phyloP scores from a whole-genome alignment of 2,329 filamentous ascomycete species.

The Epicoccum sorghinum region DNA sequence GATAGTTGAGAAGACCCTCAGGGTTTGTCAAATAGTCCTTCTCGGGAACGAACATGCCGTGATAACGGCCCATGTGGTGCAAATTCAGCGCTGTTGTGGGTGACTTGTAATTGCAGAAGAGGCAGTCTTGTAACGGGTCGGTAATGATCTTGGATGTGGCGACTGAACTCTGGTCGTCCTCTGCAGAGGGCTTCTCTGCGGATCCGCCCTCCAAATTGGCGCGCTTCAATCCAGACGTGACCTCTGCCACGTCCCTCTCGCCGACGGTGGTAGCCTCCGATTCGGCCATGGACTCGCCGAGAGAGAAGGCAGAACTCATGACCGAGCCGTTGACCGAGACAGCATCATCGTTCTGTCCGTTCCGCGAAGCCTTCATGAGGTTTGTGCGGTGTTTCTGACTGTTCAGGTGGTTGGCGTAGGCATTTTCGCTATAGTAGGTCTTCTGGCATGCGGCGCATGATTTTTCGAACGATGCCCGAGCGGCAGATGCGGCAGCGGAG shows the following conservation, averaged over 20 bases:
- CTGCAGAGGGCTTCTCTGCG: conserved; percentile 43
- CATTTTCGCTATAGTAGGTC: conserved; percentile 96
- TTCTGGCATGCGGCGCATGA: conserved; percentile 82
- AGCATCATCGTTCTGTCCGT: conserved; percentile 63
- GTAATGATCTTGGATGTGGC: conserved; percentile 39
- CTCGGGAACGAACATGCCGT: conserved; percentile 96
- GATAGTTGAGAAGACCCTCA: conserved; percentile 77
- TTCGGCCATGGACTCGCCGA: conserved; percentile 76
- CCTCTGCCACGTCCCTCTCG: conserved; percentile 76
- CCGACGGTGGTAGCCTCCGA: conserved; percentile 59
- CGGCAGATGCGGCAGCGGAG: conserved; percentile 79
- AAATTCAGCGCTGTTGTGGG: conserved; percentile 77
- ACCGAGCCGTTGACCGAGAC: conserved; percentile 69
- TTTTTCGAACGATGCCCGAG: conserved; percentile 87
- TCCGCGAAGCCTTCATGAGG: conserved; percentile 55
- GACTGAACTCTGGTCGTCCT: conserved; percentile 45
- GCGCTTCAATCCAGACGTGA: conserved; percentile 78
- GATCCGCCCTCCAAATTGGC: conserved; percentile 51
- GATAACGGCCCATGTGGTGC: conserved; percentile 87
- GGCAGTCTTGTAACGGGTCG: conserved; percentile 63
- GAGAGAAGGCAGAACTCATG: conserved; percentile 87
- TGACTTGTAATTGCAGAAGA: conserved; percentile 92
- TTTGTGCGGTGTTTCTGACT: conserved; percentile 87
- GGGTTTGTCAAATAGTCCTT: conserved; percentile 81
- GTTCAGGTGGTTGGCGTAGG: conserved; percentile 87